Evolutionary conservation across 257 asterid species (phyloP).

Genomic region (Ilex asprella): DNA sequence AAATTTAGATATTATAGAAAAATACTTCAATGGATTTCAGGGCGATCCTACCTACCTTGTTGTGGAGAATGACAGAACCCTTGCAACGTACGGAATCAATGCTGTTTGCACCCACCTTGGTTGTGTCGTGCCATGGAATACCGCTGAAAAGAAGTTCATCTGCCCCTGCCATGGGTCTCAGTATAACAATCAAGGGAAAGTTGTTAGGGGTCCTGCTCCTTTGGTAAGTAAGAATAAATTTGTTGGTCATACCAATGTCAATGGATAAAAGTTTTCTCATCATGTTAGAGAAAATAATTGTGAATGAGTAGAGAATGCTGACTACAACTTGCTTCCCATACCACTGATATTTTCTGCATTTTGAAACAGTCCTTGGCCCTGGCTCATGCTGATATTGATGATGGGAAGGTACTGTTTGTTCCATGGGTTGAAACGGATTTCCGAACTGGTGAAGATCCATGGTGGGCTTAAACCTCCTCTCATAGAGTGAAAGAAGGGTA

Average conservation of each 20-base stretch:
- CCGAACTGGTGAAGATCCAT: constrained; percentile 83
- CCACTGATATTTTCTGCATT: not conserved
- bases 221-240: constrained; percentile 39
- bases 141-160: constrained; percentile 87
- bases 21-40: constrained; percentile 22
- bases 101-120: constrained; percentile 98
- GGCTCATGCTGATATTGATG: constrained; percentile 83
- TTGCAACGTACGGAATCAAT: constrained; percentile 85
- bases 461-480: constrained; percentile 59
- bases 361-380: constrained; percentile 71
- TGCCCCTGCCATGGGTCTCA: constrained; percentile 99
- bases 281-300: too few relatives aligned
- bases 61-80: constrained; percentile 82
- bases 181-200: constrained; percentile 86
- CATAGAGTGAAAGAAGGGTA: not conserved
- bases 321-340: too few relatives aligned
- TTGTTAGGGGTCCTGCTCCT: constrained; percentile 97
- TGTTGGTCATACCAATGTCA: not conserved
- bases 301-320: too few relatives aligned
- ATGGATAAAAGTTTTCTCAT: too few relatives aligned
- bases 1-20: too few relatives aligned
- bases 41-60: constrained; percentile 97
- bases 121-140: constrained; percentile 89
- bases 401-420: constrained; percentile 74
- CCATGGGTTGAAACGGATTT: constrained; percentile 95